phyloP scores from a whole-genome alignment of 2,329 filamentous ascomycete species.

The Sporothrix globosa region DNA sequence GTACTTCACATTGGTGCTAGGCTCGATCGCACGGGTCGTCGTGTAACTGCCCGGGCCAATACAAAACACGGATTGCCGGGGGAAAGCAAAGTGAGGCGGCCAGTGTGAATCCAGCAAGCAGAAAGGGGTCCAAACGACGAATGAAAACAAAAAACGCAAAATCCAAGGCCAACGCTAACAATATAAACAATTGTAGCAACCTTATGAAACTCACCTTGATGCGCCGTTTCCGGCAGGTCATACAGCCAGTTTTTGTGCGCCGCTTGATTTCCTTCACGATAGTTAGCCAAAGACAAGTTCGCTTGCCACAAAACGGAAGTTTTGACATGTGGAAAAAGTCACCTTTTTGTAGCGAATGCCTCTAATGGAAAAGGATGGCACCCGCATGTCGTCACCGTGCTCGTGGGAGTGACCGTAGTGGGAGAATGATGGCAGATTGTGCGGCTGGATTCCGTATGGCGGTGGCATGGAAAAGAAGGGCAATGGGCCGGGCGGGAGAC shows the following conservation, averaged over 20 bases:
- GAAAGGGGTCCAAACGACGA: neutral
- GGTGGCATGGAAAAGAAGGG: constrained; percentile 51
- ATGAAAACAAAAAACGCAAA: neutral
- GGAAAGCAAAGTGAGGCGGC: neutral
- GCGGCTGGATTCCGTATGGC: constrained; percentile 50
- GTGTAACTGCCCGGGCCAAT: neutral
- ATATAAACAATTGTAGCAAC: neutral
- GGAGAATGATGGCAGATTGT: constrained; percentile 52
- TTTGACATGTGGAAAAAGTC: constrained; percentile 37
- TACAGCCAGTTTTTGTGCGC: constrained; percentile 64
- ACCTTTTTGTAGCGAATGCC: constrained; percentile 59
- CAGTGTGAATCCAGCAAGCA: neutral
- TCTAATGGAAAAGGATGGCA: constrained; percentile 28
- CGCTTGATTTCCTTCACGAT: constrained; percentile 61
- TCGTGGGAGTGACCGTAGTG: constrained; percentile 38
- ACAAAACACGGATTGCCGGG: neutral
- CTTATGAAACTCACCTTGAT: constrained; percentile 55
- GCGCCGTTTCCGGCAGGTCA: constrained; percentile 64
- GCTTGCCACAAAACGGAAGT: neutral
- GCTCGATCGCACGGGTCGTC: neutral
- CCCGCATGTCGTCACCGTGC: constrained; percentile 21
- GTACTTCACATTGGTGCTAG: neutral
- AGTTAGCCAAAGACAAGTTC: constrained; percentile 3
- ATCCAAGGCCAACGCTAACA: neutral
- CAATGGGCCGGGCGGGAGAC: constrained; percentile 44